Percentiles rank a stretch among this genome's conserved stretches.
These are phyloP conservation scores for Diplodia seriata DNA, from an alignment of 2,329 filamentous ascomycete genomes.

Conservation along the genomic window DNA sequence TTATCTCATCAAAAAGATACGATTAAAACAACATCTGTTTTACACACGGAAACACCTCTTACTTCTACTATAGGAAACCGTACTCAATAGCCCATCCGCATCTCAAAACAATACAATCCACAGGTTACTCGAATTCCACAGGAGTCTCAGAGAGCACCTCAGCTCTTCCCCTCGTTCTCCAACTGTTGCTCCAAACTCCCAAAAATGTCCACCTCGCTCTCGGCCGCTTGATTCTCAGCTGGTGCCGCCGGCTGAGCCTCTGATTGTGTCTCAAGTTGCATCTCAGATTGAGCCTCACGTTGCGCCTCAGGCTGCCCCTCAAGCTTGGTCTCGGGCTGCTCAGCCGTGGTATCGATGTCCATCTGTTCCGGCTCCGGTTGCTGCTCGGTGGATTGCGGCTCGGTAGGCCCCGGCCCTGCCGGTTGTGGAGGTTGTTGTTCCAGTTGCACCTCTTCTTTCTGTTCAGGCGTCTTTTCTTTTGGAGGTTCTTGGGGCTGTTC, in stretches of 20 bases:
- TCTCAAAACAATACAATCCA: neutral
- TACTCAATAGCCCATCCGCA: neutral
- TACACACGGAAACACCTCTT: neutral
- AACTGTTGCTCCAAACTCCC: conserved; percentile 57
- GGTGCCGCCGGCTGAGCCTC: neutral
- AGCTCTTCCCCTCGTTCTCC: conserved; percentile 36
- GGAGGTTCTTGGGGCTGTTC: neutral
- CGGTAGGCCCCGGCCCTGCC: neutral
- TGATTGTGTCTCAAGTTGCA: conserved; percentile 25
- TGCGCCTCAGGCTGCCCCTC: neutral
- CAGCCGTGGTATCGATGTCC: neutral
- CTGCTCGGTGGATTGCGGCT: neutral
- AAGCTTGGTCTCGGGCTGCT: neutral
- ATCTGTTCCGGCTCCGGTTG: conserved; percentile 2
- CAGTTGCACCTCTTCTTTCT: neutral
- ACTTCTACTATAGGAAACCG: neutral
- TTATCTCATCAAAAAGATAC: neutral
- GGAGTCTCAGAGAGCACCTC: neutral
- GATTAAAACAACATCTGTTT: neutral
- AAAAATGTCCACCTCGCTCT: conserved; percentile 54
- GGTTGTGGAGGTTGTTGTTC: neutral
- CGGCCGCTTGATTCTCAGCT: conserved; percentile 29
- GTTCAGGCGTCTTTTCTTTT: conserved; percentile 11
- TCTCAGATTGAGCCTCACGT: neutral
- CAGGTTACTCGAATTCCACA: neutral